These are phyloP conservation scores for Aspergillus latus DNA, from an alignment of 2,329 filamentous ascomycete species.

Conservation along the genomic window DNA sequence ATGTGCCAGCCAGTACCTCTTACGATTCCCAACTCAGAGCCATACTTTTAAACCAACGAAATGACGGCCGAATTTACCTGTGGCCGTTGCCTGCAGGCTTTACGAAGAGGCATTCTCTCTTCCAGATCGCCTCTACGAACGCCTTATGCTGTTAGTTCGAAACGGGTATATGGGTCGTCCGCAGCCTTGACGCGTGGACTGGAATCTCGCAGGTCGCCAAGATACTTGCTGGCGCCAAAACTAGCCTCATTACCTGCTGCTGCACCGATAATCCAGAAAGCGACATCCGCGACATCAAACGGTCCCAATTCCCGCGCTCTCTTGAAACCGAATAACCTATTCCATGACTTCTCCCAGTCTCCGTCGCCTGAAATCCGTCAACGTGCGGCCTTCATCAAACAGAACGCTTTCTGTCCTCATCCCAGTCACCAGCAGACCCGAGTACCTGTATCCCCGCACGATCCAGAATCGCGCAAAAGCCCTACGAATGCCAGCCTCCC, in stretches of 20 bases:
- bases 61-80: constrained; percentile 45
- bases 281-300: constrained; percentile 26
- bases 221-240: constrained; percentile 14
- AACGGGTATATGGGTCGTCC: constrained; percentile 22
- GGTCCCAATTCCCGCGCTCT: constrained; percentile 38
- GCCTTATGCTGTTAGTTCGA: constrained; percentile 26
- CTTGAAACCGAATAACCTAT: constrained; percentile 76
- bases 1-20: background rate
- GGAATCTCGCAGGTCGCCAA: constrained; percentile 23
- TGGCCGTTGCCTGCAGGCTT: constrained; percentile 40
- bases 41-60: constrained; percentile 19
- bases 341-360: constrained; percentile 87
- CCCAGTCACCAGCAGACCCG: constrained; percentile 78
- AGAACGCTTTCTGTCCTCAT: constrained; percentile 92
- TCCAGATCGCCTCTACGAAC: constrained; percentile 22
- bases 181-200: constrained; percentile 16
- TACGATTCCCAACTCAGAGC: constrained; percentile 8
- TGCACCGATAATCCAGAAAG: constrained; percentile 25
- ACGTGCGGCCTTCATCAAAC: constrained; percentile 85
- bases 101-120: constrained; percentile 31
- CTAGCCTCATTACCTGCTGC: background rate
- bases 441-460: constrained; percentile 62
- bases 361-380: constrained; percentile 84
- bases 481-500: constrained; percentile 50
- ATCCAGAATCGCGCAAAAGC: constrained; percentile 61